Base-by-base conservation (phyloP, 2,329 filamentous ascomycete genomes). In the Pseudogymnoascus sp. region DNA sequence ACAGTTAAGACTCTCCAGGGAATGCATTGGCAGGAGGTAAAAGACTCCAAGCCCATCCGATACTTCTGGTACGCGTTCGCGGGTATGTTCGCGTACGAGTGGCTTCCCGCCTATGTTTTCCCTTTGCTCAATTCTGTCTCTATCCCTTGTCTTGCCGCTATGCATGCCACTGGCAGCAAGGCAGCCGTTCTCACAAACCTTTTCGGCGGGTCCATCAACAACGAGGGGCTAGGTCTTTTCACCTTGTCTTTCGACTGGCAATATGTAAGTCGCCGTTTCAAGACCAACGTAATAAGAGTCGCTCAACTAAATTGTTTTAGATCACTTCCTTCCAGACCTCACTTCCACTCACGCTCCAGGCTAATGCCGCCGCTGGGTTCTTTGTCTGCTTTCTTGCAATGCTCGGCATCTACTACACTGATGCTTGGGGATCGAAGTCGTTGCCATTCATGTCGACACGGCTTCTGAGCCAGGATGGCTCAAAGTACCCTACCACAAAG, bases 241-340 rank as follows among this genome's bases (percentile, higher is more conserved):
- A 73, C 66, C 8, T 60, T 77, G 24, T 77, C 72, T 6, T 75
- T 80, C 33, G 78, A 80, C 66, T 80, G 77, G 75, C 74, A 78
- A 65, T 79, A 79, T 65, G 75, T 79, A 75, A 78, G 81, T 71
- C 62, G 66, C 67, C 16, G 13, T n/a, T 7, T 24, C 24, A 19
- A 0, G 29, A 13, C 4, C 5, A 4, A 40, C 6, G 8, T 10
- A 10, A 38, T 4, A 1, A 53, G 4, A 6, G 21, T 62, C 35
- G 50, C 65, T 70, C 24, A 63, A 37, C 6, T 10, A 61, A 47
- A 13, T n/a, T 16, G 0, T 7, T 10, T 1, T 66, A 84, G 79
- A 82, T 84, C 61, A 83, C 81, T 5, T 85, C 81, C 0, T 78
- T 77, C 67, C 74, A 77, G 44, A 82, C 81, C 0, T 79, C 82